Base-by-base conservation (phyloP, 371 early-diverging fungal genomes). In the Mucor racemosus region DNA sequence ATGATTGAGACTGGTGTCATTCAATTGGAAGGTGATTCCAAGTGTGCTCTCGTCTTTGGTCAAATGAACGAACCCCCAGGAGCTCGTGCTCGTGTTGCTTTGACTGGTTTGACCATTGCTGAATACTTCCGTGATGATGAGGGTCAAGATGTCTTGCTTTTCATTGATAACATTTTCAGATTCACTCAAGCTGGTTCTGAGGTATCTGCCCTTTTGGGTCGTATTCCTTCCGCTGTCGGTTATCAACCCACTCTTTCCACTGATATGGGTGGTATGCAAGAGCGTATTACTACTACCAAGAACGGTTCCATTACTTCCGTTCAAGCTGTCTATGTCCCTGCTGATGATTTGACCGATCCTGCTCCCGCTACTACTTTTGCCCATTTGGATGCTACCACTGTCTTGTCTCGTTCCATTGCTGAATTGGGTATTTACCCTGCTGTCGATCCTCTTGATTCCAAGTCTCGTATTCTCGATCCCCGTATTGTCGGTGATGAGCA, bases 71-170 rank as follows among this genome's bases (percentile, higher is more conserved):
- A 96, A 86, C 96, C 97, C 76, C 97, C 97, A 66, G 97, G 97
- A 81, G 97, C 97, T 73, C 95, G 97, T 92, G 97, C 97, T 70
- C 95, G 97, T 91, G 97, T 96, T 61, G 97, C 97, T 67, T 86
- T 97, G 86, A 95, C 95, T 46, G 97, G 96, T 81, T 96, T 98
- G 78, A 98, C 98, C 78, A 91, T 98, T 73, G 98, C 98, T 76
- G 98, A 98, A 86, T 97, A 98, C 89, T 98, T 98, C 95, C 95
- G 98, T 93, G 98, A 98, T 82, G 91, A 93, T 74, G 98, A 98
- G 85, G 97, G 97, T 73, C 97, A 98, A 86, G 98, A 98, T 84
- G 98, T 98, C 92, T 87, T 98, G 78, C 91, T 98, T 74, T 98
- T 98, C 92, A 92, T 98, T 86, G 96, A 82, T 97, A 98, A 98